These are phyloP conservation scores for Linnemannia zychae DNA, from an alignment of 192 early-diverging fungal genomes.

Conservation along the genomic window DNA sequence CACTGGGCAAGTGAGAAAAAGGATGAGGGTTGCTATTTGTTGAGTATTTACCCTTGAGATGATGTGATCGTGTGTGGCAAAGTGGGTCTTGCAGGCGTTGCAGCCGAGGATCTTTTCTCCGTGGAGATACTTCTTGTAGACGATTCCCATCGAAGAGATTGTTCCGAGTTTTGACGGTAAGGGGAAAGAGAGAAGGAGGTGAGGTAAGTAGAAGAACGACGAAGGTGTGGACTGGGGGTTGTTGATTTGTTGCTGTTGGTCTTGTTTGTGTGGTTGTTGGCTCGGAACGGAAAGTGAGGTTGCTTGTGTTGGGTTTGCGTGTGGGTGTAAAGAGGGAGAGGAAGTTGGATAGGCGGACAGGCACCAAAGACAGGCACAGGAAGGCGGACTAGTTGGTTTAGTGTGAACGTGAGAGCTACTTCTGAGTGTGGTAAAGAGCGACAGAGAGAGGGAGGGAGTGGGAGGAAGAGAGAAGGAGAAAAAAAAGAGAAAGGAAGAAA, in stretches of 20 bases:
- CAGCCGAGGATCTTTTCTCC: constrained; percentile 64
- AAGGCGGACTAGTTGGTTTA: neutral
- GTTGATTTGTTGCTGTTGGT: neutral
- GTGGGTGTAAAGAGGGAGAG: neutral
- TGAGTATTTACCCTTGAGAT: constrained; percentile 62
- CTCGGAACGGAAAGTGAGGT: neutral
- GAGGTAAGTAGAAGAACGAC: neutral
- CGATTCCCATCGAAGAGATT: constrained; percentile 61
- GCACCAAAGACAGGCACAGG: neutral
- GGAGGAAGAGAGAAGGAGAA: neutral
- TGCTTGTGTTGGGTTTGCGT: neutral
- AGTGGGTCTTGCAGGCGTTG: constrained; percentile 63
- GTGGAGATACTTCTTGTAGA: constrained; percentile 61
- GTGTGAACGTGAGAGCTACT: too few species aligned
- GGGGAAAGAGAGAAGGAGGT: neutral
- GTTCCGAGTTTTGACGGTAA: neutral
- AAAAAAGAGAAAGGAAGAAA: neutral
- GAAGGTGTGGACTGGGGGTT: neutral
- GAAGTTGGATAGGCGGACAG: neutral
- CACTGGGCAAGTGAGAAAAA: neutral
- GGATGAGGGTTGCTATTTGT: neutral
- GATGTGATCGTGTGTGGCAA: constrained; percentile 62
- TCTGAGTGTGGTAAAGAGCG: neutral
- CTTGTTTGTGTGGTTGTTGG: neutral
- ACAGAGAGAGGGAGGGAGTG: neutral